Percentiles rank a stretch among this genome's conserved stretches.
phyloP scores from a whole-genome alignment of 1,284 basidiomycete genomes.

The Marasmius tenuissimus region DNA sequence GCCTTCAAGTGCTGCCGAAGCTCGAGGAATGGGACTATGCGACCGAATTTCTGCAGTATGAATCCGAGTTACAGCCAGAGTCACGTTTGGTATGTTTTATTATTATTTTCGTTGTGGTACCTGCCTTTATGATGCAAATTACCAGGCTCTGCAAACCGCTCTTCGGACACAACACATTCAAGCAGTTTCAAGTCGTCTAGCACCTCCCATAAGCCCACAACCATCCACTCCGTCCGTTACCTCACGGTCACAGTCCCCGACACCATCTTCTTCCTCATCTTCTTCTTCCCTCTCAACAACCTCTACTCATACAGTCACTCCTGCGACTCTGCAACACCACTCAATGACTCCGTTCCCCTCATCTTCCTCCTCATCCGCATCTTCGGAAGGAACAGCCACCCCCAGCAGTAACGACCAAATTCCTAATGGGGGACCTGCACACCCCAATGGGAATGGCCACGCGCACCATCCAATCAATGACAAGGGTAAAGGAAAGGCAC shows the following conservation, averaged over 20 bases:
- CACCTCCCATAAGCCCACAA: slow-evolving; percentile 14
- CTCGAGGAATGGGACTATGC: slow-evolving; percentile 79
- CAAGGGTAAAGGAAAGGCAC: slow-evolving; percentile 1
- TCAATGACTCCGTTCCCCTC: not conserved
- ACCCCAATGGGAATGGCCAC: not conserved
- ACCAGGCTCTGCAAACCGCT: slow-evolving; percentile 42
- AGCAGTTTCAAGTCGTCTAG: slow-evolving; percentile 9
- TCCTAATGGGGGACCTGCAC: not conserved
- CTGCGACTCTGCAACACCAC: slow-evolving; percentile 21
- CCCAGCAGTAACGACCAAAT: not conserved
- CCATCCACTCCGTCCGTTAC: slow-evolving; percentile 9
- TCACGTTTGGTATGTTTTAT: slow-evolving; percentile 50
- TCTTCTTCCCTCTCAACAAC: slow-evolving; percentile 61
- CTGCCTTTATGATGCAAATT: not conserved
- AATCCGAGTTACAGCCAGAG: slow-evolving; percentile 55
- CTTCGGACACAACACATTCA: slow-evolving; percentile 29
- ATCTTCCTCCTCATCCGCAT: slow-evolving; percentile 4
- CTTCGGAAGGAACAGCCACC: slow-evolving; percentile 13
- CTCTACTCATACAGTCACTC: slow-evolving; percentile 44
- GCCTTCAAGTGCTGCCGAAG: slow-evolving; percentile 66
- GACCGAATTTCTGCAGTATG: slow-evolving; percentile 69
- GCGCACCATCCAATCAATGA: not conserved
- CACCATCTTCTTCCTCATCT: slow-evolving; percentile 46
- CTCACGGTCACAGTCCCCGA: slow-evolving; percentile 37
- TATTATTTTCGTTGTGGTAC: slow-evolving; percentile 11